Conservation (phyloP, 257 asterid species). For the Buddleja alternifolia region DNA sequence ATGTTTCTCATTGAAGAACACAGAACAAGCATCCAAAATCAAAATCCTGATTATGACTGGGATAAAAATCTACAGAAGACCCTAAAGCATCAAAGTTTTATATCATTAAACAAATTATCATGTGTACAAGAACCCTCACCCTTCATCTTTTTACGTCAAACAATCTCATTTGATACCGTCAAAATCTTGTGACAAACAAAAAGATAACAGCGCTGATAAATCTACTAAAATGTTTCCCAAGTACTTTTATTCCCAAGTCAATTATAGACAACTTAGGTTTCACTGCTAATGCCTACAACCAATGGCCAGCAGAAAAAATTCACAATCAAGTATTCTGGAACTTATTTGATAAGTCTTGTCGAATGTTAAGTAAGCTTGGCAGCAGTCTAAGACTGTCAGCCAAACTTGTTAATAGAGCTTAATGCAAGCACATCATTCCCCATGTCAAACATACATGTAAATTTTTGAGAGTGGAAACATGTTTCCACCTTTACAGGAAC, state of each 20-base stretch:
- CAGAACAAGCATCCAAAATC: slow-evolving; percentile 10
- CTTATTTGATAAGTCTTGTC: not conserved
- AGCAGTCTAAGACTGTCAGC: slow-evolving; percentile 8
- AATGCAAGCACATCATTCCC: slow-evolving; percentile 22
- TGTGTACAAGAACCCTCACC: not conserved
- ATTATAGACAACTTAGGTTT: not conserved
- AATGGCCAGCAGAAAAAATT: slow-evolving; percentile 15
- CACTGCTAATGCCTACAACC: slow-evolving; percentile 7
- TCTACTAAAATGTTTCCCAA: slow-evolving; percentile 9
- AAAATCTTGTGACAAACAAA: not conserved
- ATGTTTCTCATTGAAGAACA: slow-evolving; percentile 4
- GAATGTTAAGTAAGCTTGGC: not conserved
- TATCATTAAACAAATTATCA: slow-evolving; percentile 5
- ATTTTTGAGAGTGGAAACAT: slow-evolving; percentile 7
- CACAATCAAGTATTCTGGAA: not conserved
- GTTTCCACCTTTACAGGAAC: slow-evolving; percentile 13
- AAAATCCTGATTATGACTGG: not conserved
- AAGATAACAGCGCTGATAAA: slow-evolving; percentile 12
- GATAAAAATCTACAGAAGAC: not conserved
- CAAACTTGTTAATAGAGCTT: slow-evolving; percentile 19
- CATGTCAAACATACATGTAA: not conserved
- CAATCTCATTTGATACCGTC: slow-evolving; percentile 8
- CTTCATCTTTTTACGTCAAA: slow-evolving; percentile 6
- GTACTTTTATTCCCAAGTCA: slow-evolving; percentile 1
- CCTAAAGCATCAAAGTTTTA: slow-evolving; percentile 9